Evolutionary conservation across 208 protist species (phyloP).

Genomic region (Wallacemonas rigidus): DNA sequence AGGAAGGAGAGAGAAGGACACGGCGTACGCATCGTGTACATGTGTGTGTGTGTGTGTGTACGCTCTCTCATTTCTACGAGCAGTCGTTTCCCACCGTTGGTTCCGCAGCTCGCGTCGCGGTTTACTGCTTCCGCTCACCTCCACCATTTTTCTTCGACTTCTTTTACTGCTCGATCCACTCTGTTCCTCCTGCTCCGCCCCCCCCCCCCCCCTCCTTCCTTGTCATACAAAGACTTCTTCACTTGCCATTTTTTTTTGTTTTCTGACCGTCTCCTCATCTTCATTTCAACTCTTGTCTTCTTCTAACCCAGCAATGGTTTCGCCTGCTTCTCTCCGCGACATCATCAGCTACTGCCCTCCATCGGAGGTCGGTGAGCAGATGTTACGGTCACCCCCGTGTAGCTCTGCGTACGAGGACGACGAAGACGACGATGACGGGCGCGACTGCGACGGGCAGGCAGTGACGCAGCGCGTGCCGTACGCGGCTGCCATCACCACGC

Average conservation of each 20-base stretch:
- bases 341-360: constrained; percentile 2
- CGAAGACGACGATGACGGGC: not conserved
- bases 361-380: not conserved
- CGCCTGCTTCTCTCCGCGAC: not conserved
- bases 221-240: not conserved
- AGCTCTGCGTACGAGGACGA: not conserved
- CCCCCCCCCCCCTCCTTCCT: too few relatives aligned
- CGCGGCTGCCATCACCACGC: not conserved
- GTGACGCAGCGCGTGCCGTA: not conserved
- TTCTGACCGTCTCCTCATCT: not conserved
- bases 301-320: not conserved
- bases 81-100: too few relatives aligned
- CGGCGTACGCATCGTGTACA: too few relatives aligned
- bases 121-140: too few relatives aligned
- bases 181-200: too few relatives aligned
- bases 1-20: too few relatives aligned
- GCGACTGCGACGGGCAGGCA: not conserved
- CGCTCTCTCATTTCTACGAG: too few relatives aligned
- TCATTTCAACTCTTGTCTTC: too few relatives aligned
- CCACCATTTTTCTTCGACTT: too few relatives aligned
- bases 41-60: too few relatives aligned
- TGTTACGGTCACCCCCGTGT: not conserved
- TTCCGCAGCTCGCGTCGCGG: too few relatives aligned
- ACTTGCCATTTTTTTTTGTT: not conserved
- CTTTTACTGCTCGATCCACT: too few relatives aligned